Evolutionary conservation across 2,329 filamentous ascomycete species (phyloP).

Genomic region (Botrytis hyacinthi): DNA sequence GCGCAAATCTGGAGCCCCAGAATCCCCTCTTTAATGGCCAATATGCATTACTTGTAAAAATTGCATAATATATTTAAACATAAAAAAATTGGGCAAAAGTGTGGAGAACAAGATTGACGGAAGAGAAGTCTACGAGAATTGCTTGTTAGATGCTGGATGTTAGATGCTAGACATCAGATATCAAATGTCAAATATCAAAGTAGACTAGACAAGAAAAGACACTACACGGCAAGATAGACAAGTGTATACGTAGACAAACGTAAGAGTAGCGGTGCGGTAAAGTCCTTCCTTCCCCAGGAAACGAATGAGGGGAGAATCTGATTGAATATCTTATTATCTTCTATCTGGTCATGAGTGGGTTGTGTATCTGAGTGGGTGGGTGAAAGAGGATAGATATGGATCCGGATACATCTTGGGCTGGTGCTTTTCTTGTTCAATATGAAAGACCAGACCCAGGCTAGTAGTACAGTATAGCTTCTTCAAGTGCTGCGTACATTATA

Average conservation of each 20-base stretch:
- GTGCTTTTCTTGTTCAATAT: neutral
- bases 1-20: constrained; percentile 5
- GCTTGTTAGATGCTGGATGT: neutral
- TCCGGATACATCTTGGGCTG: neutral
- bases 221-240: neutral
- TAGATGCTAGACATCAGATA: neutral
- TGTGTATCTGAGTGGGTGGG: neutral
- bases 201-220: neutral
- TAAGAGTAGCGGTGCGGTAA: constrained; percentile 12
- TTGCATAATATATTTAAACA: neutral
- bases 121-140: neutral
- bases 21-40: neutral
- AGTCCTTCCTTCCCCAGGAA: constrained; percentile 9
- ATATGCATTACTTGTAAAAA: neutral
- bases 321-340: neutral
- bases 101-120: neutral
- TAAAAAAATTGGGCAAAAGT: neutral
- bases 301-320: neutral
- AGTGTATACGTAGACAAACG: neutral
- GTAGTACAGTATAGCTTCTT: neutral
- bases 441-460: neutral
- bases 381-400: neutral
- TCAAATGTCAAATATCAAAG: neutral
- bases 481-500: neutral
- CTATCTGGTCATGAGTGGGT: neutral